Evolutionary conservation across 1,284 basidiomycete species (phyloP), one percentile per base, ranked within the genome.

Genomic region (Boletus albobrunnescens): DNA sequence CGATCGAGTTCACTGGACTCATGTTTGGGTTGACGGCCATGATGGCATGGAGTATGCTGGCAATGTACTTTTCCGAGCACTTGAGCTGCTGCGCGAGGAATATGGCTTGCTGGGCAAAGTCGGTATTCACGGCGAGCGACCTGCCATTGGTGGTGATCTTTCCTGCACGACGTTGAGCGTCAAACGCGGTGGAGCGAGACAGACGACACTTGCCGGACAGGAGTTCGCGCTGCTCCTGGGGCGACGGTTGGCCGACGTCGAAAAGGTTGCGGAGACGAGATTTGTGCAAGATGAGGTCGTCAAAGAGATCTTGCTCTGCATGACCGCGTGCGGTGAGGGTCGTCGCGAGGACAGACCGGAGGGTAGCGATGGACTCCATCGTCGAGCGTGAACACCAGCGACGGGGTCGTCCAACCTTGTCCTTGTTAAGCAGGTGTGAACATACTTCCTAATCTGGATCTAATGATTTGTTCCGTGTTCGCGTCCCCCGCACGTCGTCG

Each of bases 51-150:
- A 91, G 72, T n/a, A 91, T 72, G 13, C 73, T 73, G 1, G 89
- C 84, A 42, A 82, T 68, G 62, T 87, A 81, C 55, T 81, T 79
- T 68, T 93, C 89, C 6, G 89, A 91, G 54, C 79, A 82, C 57
- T 80, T 75, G 46, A 93, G 80, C 49, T 88, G 80, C 58, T 85
- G 79, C 0, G 89, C 79, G 44, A 91, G 76, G 64, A 88, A 88
- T 49, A 84, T 64, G 49, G 77, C 79, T 61, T 90, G 88, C 46
- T 78, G 78, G n/a, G 78, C 79, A 65, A 85, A 90, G 61, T 87
- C 84, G 26, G 73, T 65, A 60, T 88, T 91, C 54, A 86, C 75
- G 4, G 77, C 79, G 41, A 85, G 72, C 20, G 77, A 69, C 57
- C 75, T 77, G 37, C 82, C 84, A 42, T 81, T 66, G 17, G 87